phyloP scores from a whole-genome alignment of 305 asterid species.

The Fraxinus sp. region DNA sequence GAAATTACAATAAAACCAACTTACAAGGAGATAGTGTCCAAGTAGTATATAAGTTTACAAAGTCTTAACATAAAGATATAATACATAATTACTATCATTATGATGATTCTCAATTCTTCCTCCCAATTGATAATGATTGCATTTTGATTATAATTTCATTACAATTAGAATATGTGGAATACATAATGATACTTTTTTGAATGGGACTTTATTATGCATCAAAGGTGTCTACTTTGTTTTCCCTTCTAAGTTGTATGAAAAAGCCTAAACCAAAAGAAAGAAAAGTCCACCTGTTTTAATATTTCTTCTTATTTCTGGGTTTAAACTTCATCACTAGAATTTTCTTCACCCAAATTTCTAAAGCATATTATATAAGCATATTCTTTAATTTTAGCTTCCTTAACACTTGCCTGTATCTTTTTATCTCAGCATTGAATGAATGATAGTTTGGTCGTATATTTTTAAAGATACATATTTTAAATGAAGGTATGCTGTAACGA shows the following conservation, averaged over 20 bases:
- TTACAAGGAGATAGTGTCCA: no score
- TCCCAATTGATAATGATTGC: no score
- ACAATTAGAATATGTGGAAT: not conserved
- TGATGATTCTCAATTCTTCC: no score
- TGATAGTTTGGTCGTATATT: no score
- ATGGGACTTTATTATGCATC: not conserved
- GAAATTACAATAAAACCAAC: not conserved
- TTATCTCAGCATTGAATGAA: no score
- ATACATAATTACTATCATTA: no score
- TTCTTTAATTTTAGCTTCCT: not conserved
- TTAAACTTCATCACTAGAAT: not conserved
- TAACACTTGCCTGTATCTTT: not conserved
- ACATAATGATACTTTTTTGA: not conserved
- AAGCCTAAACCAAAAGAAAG: not conserved
- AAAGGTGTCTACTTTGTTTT: not conserved
- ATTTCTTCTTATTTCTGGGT: not conserved
- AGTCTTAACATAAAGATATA: no score
- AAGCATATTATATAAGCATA: not conserved
- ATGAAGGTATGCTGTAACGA: no score
- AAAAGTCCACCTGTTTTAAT: not conserved
- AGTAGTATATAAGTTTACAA: no score
- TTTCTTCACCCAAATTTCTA: not conserved
- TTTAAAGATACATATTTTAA: no score
- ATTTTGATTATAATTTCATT: no score
- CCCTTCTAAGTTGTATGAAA: not conserved